Percentiles rank a stretch among this genome's conserved stretches.
These are phyloP conservation scores for Globisporangium barbulae DNA, from an alignment of 352 stramenopile genomes.

Conservation along the genomic window DNA sequence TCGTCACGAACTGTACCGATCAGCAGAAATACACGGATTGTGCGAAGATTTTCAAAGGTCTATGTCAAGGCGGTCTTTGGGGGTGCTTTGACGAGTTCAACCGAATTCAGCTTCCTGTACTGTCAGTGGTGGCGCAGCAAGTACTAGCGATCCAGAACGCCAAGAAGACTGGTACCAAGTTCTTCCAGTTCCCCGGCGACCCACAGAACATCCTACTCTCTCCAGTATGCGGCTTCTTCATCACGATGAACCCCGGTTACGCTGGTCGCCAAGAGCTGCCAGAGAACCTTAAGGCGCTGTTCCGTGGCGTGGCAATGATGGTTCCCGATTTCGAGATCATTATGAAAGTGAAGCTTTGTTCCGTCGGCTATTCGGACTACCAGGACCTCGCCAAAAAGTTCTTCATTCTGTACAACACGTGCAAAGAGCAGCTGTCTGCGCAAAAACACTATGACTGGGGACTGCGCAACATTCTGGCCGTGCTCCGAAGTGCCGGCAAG, in stretches of 20 bases:
- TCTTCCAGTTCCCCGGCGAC: conserved; percentile 98
- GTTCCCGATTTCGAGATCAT: conserved; percentile 93
- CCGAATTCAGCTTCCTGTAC: conserved; percentile 94
- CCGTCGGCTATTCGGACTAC: conserved; percentile 93
- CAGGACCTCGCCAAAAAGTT: conserved; percentile 91
- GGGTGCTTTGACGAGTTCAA: conserved; percentile 99
- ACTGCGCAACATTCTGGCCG: conserved; percentile 88
- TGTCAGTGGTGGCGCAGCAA: conserved; percentile 97
- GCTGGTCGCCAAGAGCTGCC: conserved; percentile 96
- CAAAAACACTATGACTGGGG: conserved; percentile 94
- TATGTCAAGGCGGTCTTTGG: conserved; percentile 96
- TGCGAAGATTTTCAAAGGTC: conserved; percentile 98
- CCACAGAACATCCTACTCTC: conserved; percentile 96
- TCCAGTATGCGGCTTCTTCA: conserved; percentile 97
- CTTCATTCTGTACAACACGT: conserved; percentile 90
- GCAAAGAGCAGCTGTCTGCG: conserved; percentile 89
- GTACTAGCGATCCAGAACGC: conserved; percentile 98
- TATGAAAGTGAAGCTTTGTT: conserved; percentile 96
- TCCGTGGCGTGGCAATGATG: conserved; percentile 91
- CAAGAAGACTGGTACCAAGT: conserved; percentile 94
- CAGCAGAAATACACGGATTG: conserved; percentile 98
- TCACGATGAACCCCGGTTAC: conserved; percentile 99
- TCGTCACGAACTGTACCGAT: conserved; percentile 97
- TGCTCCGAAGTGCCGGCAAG: conserved; percentile 86
- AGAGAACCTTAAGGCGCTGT: conserved; percentile 98